These are phyloP conservation scores for Pontederia paniculata DNA, from an alignment of 176 grass and related monocot genomes.

Conservation along the genomic window DNA sequence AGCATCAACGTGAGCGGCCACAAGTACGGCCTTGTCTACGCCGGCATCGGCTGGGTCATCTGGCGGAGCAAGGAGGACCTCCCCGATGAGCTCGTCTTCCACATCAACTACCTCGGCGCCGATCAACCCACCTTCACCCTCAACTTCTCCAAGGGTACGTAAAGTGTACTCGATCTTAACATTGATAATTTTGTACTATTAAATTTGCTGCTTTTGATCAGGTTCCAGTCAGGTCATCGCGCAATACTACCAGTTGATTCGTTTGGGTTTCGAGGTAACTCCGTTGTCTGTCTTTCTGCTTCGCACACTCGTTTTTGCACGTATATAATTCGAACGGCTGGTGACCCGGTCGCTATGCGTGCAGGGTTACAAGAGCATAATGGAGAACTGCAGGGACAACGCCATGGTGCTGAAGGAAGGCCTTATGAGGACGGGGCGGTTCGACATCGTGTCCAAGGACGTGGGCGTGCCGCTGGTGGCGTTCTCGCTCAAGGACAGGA, in stretches of 20 bases:
- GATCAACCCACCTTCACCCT: conserved; percentile 97
- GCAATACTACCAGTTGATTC: conserved; percentile 86
- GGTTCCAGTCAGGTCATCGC: conserved; percentile 87
- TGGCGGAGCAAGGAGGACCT: conserved; percentile 91
- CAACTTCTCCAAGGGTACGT: conserved; percentile 87
- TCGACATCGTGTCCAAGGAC: conserved; percentile 72
- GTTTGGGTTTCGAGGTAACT: conserved; percentile 66
- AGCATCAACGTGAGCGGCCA: conserved; percentile 99
- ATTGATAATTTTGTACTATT: too few species aligned
- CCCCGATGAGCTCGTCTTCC: conserved; percentile 92
- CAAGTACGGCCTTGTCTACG: conserved; percentile 98
- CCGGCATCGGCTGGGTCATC: conserved; percentile 84
- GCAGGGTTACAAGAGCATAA: conserved; percentile 73
- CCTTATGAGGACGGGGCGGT: conserved; percentile 32
- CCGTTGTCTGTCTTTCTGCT: too few species aligned
- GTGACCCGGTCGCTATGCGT: too few species aligned
- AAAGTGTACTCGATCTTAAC: too few species aligned
- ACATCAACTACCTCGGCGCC: conserved; percentile 96
- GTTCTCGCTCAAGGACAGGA: conserved; percentile 47
- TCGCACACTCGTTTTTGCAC: too few species aligned
- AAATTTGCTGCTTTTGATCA: too few species aligned
- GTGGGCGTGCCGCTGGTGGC: conserved; percentile 76
- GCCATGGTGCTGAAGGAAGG: conserved; percentile 40
- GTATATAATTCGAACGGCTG: too few species aligned
- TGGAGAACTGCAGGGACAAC: conserved; percentile 88